Evolutionary conservation across 2,329 filamentous ascomycete genomes (phyloP).

Genomic region (Diaporthe capsici): DNA sequence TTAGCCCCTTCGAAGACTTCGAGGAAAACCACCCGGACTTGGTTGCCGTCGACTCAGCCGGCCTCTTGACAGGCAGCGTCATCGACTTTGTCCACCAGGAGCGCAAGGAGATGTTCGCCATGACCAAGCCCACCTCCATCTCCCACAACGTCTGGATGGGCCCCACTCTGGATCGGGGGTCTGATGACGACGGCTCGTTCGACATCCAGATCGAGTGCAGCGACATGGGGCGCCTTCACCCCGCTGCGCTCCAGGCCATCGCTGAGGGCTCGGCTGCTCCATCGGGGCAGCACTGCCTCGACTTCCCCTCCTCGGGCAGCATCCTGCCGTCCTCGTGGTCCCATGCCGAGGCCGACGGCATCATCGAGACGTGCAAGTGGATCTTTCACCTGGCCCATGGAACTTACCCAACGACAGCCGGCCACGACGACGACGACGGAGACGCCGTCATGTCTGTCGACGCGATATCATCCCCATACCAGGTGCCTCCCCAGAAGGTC

Average conservation of each 20-base stretch:
- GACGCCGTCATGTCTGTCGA: slow-evolving; percentile 67
- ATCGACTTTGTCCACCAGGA: slow-evolving; percentile 94
- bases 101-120: slow-evolving; percentile 90
- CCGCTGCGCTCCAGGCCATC: slow-evolving; percentile 74
- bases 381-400: slow-evolving; percentile 87
- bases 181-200: slow-evolving; percentile 73
- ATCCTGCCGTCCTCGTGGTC: slow-evolving; percentile 89
- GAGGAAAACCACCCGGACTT: slow-evolving; percentile 79
- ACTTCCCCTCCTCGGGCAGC: slow-evolving; percentile 96
- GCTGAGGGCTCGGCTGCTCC: slow-evolving; percentile 67
- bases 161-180: slow-evolving; percentile 81
- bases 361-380: slow-evolving; percentile 91
- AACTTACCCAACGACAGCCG: slow-evolving; percentile 54
- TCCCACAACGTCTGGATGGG: slow-evolving; percentile 92
- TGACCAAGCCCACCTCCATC: slow-evolving; percentile 92
- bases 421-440: slow-evolving; percentile 62
- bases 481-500: slow-evolving; percentile 71
- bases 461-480: not conserved
- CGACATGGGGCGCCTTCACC: slow-evolving; percentile 84
- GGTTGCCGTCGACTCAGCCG: slow-evolving; percentile 81
- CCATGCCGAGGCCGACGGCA: slow-evolving; percentile 84
- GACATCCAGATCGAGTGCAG: slow-evolving; percentile 92
- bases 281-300: slow-evolving; percentile 63
- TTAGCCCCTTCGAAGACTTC: slow-evolving; percentile 77
- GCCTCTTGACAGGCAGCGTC: slow-evolving; percentile 80